Evolutionary conservation across 495 filamentous ascomycete species (phyloP), one percentile per base, ranked within the genome.

Genomic region (Talaromyces ruber): DNA sequence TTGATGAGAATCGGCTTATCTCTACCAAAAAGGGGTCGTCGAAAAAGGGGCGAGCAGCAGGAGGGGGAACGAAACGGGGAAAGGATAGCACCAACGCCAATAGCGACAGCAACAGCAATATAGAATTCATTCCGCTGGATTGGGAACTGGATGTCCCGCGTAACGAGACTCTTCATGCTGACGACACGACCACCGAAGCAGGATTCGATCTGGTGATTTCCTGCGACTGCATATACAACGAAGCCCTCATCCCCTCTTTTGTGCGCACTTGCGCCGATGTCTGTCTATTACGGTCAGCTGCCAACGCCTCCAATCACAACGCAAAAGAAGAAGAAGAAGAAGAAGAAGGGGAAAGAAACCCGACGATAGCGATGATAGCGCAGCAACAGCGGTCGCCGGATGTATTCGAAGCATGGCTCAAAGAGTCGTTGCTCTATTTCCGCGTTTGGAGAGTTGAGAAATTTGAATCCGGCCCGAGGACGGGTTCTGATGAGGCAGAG

Each of bases 161-260:
- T 3, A 66, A 66, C 3, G 59, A 79, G 21, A 75, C 75, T 32
- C 12, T 73, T 64, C 57, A 65, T 28, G 34, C 53, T 18, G 11
- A 24, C 26, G 60, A 60, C 24, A 30, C 21, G 2, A 56, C 24
- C 32, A 2, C n/a, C 24, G 76, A 78, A 61, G 59, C 57, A 12
- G 74, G 73, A 24, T 74, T 79, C 61, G 87, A 91, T 63, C 75
- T 81, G 2, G 79, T 96, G 4, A 71, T 93, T 21, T 91, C 92
- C 5, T 95, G 90, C 72, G 91, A 95, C 69, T 95, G 91, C 67
- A 87, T 97, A 70, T 96, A 94, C 75, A 92, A 93, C 70, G 91
- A 96, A 64, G 80, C 86, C 5, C 82, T 98, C 3, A 84, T 97
- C 16, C 76, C 84, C 34, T 90, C 92, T 1, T 84, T 97, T 21